Conservation (phyloP, 805 yeast genomes). For the Myxozyma nipponensis region DNA sequence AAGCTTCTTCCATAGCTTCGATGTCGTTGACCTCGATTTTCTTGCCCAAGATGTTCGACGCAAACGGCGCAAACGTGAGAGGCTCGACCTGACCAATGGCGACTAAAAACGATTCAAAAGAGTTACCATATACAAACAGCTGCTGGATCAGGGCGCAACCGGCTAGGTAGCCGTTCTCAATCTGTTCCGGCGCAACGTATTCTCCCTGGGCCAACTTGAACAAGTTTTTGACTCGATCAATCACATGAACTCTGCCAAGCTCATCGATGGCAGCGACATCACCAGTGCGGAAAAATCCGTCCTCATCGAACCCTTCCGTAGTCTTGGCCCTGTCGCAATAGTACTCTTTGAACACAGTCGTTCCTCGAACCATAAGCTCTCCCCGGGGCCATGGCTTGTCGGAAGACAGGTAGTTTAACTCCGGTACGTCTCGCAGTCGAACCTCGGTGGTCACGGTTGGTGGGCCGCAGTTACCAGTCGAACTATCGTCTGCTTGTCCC, state of each 20-base stretch:
- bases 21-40: conserved; percentile 35
- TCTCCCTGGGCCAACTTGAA: conserved; percentile 45
- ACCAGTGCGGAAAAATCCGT: conserved; percentile 40
- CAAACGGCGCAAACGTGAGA: conserved; percentile 40
- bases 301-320: conserved; percentile 46
- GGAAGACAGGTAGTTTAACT: conserved; percentile 49
- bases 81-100: conserved; percentile 62
- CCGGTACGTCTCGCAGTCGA: conserved; percentile 61
- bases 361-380: conserved; percentile 61
- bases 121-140: conserved; percentile 61
- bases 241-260: conserved; percentile 54
- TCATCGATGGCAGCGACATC: conserved; percentile 56
- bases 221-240: conserved; percentile 76
- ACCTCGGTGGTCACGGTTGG: conserved; percentile 55
- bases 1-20: conserved; percentile 33
- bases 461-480: conserved; percentile 57
- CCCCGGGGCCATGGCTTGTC: conserved; percentile 49
- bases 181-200: conserved; percentile 74
- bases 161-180: conserved; percentile 61
- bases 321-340: conserved; percentile 58
- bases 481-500: conserved; percentile 43
- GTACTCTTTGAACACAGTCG: conserved; percentile 56
- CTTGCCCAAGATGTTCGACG: conserved; percentile 28
- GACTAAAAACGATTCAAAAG: conserved; percentile 52
- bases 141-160: conserved; percentile 52